Evolutionary conservation across 2,329 filamentous ascomycete genomes (phyloP), one percentile per base, ranked within the genome.

Genomic region (Penicillium expansum): DNA sequence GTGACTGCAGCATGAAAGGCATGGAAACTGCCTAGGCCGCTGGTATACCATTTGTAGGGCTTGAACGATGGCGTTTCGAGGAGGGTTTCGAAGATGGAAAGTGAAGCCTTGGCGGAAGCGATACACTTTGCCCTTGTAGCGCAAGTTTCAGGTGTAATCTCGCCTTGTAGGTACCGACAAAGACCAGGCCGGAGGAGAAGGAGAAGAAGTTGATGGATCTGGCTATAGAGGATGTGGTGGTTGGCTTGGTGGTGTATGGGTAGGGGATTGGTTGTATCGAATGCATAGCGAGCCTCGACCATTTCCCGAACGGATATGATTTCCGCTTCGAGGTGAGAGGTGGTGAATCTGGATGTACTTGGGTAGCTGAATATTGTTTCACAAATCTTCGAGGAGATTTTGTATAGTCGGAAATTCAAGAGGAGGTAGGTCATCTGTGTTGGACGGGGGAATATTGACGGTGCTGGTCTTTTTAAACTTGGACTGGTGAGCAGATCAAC

Each of bases 341-440:
- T 59, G 5, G 60, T 62, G 22, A 59, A 57, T 16, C 55, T 60
- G 9, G 67, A 68, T 35, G 61, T 57, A 8, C 64, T 65, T 0
- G 62, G 59, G 38, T 63, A 63, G 50, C 56, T 66, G 50, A 75
- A 74, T 16, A 75, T 71, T 5, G 62, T 57, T 29, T 73, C 64
- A 55, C 72, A 74, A 30, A 76, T 71, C 45, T 69, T 69, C n/a
- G 67, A 66, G 10, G 72, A 69, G 42, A 76, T 63, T 37, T 69
- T 67, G 59, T 75, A 69, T 2, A 76, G 66, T 16, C 71, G 71
- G 55, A 70, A 71, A 48, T 72, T 73, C 22, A 75, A 60, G 6
- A 76, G 70, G 5, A 77, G 69, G 56, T 75, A 76, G 18, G 74
- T 73, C 74, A 76, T 76, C 62, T 77, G 74, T 2, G 74, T 76